Base-by-base conservation (phyloP, 208 protist species). In the Crithidia expoeki region DNA sequence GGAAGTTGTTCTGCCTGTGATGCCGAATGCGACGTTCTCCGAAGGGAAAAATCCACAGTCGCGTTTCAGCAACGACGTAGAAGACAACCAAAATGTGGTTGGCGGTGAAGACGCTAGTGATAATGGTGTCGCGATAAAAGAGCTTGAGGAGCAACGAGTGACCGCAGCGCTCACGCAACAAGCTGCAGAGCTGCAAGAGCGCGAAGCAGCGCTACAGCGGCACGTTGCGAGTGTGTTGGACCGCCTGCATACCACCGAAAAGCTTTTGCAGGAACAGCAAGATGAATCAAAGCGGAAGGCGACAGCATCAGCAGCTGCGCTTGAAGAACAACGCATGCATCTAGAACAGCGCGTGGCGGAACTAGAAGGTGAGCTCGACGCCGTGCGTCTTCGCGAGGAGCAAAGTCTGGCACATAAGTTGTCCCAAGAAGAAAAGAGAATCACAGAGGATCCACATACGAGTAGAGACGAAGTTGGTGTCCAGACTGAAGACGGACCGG, bases 331-430 rank as follows among this genome's bases (percentile, higher is more conserved):
- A 23, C 25, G 58, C 28, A 32, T n/a, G 7, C 11, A 17, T 4
- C n/a, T 65, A 17, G 25, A 52, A 10, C 46, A 32, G 60, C 60
- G 44, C 19, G 60, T 65, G 60, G 27, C 46, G 12, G 19, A 36
- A 46, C 5, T 65, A 5, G 46, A 65, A 7, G 21, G 32, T 0
- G 46, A 23, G 27, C 16, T 64, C 42, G 19, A 19, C 16, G 56
- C 33, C 2, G 10, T 25, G 6, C 42, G 1, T 6, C 10, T 52
- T n/a, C 58, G 58, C 10, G 23, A 62, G 11, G 10, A 1, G n/a
- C 5, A 62, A 14, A 46, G 44, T 19, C 9, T 49, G 16, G 16
- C 16, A 6, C 44, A 49, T 21, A 17, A 6, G 44, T 5, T 19
- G 16, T 21, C 25, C 21, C 28, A 56, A 16, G 4, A 16, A 2